Evolutionary conservation across 2,329 filamentous ascomycete species (phyloP).

Genomic region (Grosmannia clavigera): DNA sequence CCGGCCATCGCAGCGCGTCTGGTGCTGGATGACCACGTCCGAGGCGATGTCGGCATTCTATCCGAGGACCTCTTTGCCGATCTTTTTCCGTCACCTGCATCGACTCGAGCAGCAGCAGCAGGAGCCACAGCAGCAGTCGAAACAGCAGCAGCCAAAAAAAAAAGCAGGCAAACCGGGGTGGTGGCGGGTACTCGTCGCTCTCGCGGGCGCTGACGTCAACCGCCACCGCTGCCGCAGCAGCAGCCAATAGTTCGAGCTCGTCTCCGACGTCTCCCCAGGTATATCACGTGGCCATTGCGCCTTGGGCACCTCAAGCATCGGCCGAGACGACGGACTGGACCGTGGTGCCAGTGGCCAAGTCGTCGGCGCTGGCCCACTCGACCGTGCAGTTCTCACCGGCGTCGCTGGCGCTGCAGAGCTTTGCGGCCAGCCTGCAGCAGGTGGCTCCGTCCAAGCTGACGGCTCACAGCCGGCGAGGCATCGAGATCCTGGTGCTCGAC

Average conservation of each 20-base stretch:
- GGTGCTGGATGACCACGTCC: slow-evolving; percentile 73
- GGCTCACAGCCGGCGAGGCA: slow-evolving; percentile 58
- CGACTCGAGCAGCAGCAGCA: slow-evolving; percentile 13
- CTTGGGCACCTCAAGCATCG: slow-evolving; percentile 50
- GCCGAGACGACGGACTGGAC: slow-evolving; percentile 65
- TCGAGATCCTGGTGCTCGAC: slow-evolving; percentile 76
- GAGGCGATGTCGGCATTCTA: slow-evolving; percentile 72
- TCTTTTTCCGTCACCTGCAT: slow-evolving; percentile 53
- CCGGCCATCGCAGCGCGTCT: slow-evolving; percentile 67
- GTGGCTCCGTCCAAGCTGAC: slow-evolving; percentile 64
- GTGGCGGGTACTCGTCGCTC: not conserved
- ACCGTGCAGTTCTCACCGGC: slow-evolving; percentile 68
- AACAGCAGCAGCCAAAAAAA: slow-evolving; percentile 14
- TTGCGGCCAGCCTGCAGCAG: slow-evolving; percentile 60
- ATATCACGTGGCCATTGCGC: slow-evolving; percentile 59
- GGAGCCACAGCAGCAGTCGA: slow-evolving; percentile 8
- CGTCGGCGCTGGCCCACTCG: slow-evolving; percentile 55
- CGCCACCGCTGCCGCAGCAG: not conserved
- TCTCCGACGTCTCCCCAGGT: slow-evolving; percentile 19
- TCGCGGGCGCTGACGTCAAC: not conserved
- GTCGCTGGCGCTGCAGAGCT: slow-evolving; percentile 64
- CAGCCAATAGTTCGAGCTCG: not conserved
- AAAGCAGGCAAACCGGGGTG: not conserved
- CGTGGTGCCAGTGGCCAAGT: slow-evolving; percentile 61
- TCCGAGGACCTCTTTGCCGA: slow-evolving; percentile 78